Base-by-base conservation (phyloP, 2,329 filamentous ascomycete species). In the Venturia pyrina region DNA sequence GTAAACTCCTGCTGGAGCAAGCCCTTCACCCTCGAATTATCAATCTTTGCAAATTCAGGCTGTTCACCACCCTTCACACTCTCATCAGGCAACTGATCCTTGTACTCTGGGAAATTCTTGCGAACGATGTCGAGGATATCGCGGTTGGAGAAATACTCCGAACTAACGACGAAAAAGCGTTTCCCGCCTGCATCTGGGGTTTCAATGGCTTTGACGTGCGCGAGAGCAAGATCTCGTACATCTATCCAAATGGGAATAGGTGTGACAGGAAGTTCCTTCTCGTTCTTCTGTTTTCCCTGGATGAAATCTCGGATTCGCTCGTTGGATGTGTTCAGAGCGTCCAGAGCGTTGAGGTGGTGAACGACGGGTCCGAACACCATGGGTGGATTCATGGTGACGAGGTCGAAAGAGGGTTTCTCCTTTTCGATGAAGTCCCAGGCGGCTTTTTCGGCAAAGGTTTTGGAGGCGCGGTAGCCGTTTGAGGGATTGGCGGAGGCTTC, bases 281-380 rank as follows among this genome's bases (percentile, higher is more conserved):
- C 56, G 1, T 83, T 77, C 69, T 84, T 86, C 73, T 79, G 82
- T 67, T 84, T 82, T 21, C 89, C 89, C 7, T 80, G 82, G n/a
- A 88, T 80, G 63, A 89, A 76, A 67, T 87, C 81, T 10, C 84
- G 78, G 65, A 91, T 82, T 24, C 87, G 83, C 69, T 86, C 82
- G 73, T 91, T 92, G 17, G 87, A 90, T 1, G 88, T 89, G 77
- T 92, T 93, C 68, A 92, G 78, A 1, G 78, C 78, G n/a, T 85
- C 82, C 0, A 89, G 79, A 28, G 78, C 82, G 68, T 86, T 82
- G 2, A 91, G 79, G 69, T 86, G 85, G 69, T 88, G 82, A 66
- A 80, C 79, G 53, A 82, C 78, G 1, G 81, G 81, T 1, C 81
- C 81, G 62, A 79, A 77, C 0, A 83, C 80, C 67, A 82, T 75